A percentile compares a stretch with the other conserved stretches of the same genome.
Conservation (phyloP, 345 rosid species). For the Gynandropsis gynandra region DNA sequence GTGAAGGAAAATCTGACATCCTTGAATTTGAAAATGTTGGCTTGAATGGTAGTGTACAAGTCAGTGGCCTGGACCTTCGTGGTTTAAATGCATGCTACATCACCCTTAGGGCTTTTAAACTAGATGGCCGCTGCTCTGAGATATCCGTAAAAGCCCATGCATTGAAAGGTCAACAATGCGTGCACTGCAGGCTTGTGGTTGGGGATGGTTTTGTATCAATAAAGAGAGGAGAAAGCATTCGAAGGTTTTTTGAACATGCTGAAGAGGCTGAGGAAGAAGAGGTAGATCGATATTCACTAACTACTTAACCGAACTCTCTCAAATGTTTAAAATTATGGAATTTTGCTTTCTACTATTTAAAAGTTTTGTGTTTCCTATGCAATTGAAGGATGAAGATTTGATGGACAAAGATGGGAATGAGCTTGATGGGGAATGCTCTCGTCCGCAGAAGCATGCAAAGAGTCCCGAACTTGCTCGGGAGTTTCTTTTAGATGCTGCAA, state of each 20-base stretch:
- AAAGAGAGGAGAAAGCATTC: constrained; percentile 72
- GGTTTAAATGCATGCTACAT: constrained; percentile 62
- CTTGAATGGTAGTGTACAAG: constrained; percentile 56
- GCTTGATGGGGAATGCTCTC: constrained; percentile 92
- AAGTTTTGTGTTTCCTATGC: constrained; percentile 13
- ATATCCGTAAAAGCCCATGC: constrained; percentile 85
- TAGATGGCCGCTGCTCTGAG: constrained; percentile 83
- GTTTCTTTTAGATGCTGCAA: constrained; percentile 95
- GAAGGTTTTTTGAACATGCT: constrained; percentile 85
- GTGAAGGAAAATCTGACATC: constrained; percentile 83
- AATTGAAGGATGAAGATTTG: constrained; percentile 87
- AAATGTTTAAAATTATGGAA: constrained; percentile 7
- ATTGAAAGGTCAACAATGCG: constrained; percentile 72
- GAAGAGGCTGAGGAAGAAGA: constrained; percentile 99
- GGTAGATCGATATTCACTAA: constrained; percentile 38
- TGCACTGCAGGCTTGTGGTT: constrained; percentile 82
- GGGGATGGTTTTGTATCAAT: constrained; percentile 94
- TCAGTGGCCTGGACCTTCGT: constrained; percentile 65
- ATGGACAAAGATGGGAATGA: constrained; percentile 94
- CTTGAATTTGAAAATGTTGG: constrained; percentile 90
- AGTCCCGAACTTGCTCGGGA: constrained; percentile 99
- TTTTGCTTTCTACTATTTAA: constrained; percentile 2
- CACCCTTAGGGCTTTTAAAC: constrained; percentile 84
- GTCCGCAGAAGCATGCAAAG: constrained; percentile 99
- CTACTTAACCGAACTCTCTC: constrained; percentile 10